Conservation (phyloP, 805 yeast genomes). For the Candida multigemmis region DNA sequence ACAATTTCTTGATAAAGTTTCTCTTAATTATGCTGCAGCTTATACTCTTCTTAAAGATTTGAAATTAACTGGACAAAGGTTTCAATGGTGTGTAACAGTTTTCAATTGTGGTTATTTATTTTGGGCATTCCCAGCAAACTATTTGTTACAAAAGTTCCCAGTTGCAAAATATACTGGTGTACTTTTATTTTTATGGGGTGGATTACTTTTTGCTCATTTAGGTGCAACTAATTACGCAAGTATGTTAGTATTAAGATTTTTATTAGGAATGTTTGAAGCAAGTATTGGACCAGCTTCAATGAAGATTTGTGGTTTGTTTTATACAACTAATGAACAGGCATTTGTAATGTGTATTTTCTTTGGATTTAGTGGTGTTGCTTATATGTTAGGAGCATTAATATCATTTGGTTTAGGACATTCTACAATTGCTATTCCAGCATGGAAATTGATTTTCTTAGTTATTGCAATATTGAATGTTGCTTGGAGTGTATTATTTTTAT, state of each 20-base stretch:
- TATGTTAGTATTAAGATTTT: constrained; percentile 20
- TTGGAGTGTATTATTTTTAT: constrained; percentile 10
- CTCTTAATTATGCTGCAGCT: constrained; percentile 14
- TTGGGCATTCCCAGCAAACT: constrained; percentile 10
- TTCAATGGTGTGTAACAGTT: constrained; percentile 19
- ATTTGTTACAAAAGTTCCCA: constrained; percentile 11
- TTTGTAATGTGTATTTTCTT: constrained; percentile 18
- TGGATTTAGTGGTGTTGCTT: constrained; percentile 16
- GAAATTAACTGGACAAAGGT: constrained; percentile 11
- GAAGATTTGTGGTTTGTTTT: constrained; percentile 22
- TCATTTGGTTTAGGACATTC: constrained; percentile 23
- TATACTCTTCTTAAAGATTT: constrained; percentile 13
- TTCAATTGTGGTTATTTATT: constrained; percentile 16
- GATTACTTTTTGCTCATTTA: constrained; percentile 12
- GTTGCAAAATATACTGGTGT: constrained; percentile 8
- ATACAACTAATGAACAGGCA: constrained; percentile 23
- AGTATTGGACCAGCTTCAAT: constrained; percentile 25
- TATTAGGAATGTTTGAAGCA: constrained; percentile 30
- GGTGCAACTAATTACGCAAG: constrained; percentile 26
- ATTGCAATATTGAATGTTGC: constrained; percentile 11
- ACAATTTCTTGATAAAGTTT: constrained; percentile 15
- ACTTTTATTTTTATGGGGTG: constrained; percentile 11
- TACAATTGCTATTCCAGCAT: constrained; percentile 9
- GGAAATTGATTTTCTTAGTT: constrained; percentile 16
- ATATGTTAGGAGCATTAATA: constrained; percentile 13